Conservation (phyloP, 352 stramenopile genomes). For the Phytophthora hibernalis region DNA sequence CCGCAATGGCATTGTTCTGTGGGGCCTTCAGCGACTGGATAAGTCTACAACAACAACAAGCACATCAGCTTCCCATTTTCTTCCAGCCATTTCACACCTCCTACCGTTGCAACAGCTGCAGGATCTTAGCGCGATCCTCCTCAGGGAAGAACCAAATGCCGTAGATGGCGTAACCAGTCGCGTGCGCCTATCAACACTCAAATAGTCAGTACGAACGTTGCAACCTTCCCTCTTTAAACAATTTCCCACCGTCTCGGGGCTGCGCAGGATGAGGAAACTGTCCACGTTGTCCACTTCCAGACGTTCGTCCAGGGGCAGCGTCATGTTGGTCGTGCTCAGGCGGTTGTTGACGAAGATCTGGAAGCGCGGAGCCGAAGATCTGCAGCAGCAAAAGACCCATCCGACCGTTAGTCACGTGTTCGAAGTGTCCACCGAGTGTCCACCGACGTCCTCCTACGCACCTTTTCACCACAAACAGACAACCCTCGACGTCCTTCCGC, state of each 20-base stretch:
- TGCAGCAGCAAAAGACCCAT: slow-evolving; percentile 19
- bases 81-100: not conserved
- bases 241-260: slow-evolving; percentile 56
- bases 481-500: slow-evolving; percentile 87
- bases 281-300: slow-evolving; percentile 87
- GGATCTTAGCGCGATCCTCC: slow-evolving; percentile 83
- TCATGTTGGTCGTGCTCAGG: slow-evolving; percentile 90
- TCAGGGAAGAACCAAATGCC: slow-evolving; percentile 90
- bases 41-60: slow-evolving; percentile 46
- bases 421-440: slow-evolving; percentile 6
- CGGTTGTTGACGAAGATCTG: slow-evolving; percentile 92
- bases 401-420: slow-evolving; percentile 4
- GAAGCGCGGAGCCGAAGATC: slow-evolving; percentile 78
- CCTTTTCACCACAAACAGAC: slow-evolving; percentile 87
- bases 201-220: not conserved
- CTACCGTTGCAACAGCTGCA: slow-evolving; percentile 75
- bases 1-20: slow-evolving; percentile 26
- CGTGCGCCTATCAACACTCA: slow-evolving; percentile 27
- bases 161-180: slow-evolving; percentile 82
- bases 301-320: slow-evolving; percentile 69
- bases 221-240: not conserved
- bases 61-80: slow-evolving; percentile 11
- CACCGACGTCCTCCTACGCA: slow-evolving; percentile 21
- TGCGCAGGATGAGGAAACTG: slow-evolving; percentile 86
- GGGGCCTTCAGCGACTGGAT: slow-evolving; percentile 67